Evolutionary conservation across 805 yeast species (phyloP).

Genomic region (Myxozyma geophila): DNA sequence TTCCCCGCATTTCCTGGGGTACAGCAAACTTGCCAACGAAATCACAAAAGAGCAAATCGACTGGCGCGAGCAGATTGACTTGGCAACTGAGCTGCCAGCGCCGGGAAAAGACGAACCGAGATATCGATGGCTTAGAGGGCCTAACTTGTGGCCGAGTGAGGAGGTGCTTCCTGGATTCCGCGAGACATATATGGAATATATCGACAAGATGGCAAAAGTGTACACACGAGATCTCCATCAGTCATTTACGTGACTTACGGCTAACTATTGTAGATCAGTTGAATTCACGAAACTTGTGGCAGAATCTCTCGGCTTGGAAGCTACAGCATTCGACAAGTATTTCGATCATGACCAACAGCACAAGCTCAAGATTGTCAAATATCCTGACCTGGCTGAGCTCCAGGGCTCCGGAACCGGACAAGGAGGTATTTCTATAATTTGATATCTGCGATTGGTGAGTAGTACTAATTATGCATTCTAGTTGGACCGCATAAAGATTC

Average conservation of each 20-base stretch:
- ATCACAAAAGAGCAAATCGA: conserved; percentile 59
- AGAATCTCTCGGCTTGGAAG: conserved; percentile 58
- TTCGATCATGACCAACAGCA: conserved; percentile 52
- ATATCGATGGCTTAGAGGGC: conserved; percentile 32
- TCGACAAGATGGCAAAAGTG: conserved; percentile 26
- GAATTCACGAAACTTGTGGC: conserved; percentile 49
- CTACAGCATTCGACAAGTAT: conserved; percentile 53
- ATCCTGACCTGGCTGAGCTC: conserved; percentile 53
- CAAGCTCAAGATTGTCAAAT: conserved; percentile 62
- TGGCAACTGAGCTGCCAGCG: conserved; percentile 41
- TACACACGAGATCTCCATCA: not conserved
- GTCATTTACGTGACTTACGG: not conserved
- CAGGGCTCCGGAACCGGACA: conserved; percentile 31
- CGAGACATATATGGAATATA: conserved; percentile 23
- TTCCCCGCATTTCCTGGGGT: conserved; percentile 64
- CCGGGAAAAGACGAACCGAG: conserved; percentile 33
- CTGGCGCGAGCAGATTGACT: conserved; percentile 66
- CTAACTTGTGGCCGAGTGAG: conserved; percentile 32
- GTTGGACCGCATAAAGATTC: conserved; percentile 69
- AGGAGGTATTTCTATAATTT: conserved; percentile 18
- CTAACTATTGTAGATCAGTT: conserved; percentile 14
- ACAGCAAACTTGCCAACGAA: conserved; percentile 61
- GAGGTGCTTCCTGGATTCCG: conserved; percentile 29
- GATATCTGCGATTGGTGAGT: not conserved
- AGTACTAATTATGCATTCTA: conserved; percentile 49